Evolutionary conservation across 2,329 filamentous ascomycete species (phyloP).

Genomic region (Colletotrichum limetticola): DNA sequence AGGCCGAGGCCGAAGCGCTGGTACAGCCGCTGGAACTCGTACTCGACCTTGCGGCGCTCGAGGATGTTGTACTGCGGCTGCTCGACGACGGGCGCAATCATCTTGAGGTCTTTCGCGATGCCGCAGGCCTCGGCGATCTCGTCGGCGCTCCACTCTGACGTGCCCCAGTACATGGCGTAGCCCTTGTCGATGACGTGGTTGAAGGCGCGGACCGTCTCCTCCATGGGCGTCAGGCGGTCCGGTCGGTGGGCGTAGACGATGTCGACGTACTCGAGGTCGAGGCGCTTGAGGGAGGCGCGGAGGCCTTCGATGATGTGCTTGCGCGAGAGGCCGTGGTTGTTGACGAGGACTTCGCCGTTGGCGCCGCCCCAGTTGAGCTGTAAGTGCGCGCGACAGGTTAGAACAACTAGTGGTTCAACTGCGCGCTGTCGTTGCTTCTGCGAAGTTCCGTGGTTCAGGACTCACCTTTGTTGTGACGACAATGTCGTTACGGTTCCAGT

Average conservation of each 20-base stretch:
- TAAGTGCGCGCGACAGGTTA: neutral
- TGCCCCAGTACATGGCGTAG: constrained; percentile 79
- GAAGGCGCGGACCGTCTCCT: constrained; percentile 77
- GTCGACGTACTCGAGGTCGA: constrained; percentile 72
- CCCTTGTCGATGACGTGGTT: constrained; percentile 76
- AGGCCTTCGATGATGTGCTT: constrained; percentile 72
- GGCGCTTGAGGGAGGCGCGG: constrained; percentile 65
- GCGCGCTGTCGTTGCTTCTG: too few species aligned
- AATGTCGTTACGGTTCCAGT: constrained; percentile 70
- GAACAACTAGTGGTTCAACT: too few species aligned
- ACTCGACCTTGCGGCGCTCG: constrained; percentile 69
- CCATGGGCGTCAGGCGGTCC: constrained; percentile 75
- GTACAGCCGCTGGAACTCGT: constrained; percentile 71
- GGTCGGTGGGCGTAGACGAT: constrained; percentile 77
- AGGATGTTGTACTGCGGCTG: constrained; percentile 77
- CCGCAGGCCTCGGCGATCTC: constrained; percentile 73
- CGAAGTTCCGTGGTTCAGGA: neutral
- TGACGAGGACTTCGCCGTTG: constrained; percentile 70
- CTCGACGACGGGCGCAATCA: constrained; percentile 73
- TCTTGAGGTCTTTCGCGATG: constrained; percentile 67
- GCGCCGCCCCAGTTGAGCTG: constrained; percentile 72
- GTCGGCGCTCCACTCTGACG: constrained; percentile 75
- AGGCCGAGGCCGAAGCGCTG: constrained; percentile 67
- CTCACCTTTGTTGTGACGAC: constrained; percentile 66
- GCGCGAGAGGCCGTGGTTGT: constrained; percentile 68